Conservation (phyloP, 2,329 filamentous ascomycete genomes). For the Botrytis deweyae region DNA sequence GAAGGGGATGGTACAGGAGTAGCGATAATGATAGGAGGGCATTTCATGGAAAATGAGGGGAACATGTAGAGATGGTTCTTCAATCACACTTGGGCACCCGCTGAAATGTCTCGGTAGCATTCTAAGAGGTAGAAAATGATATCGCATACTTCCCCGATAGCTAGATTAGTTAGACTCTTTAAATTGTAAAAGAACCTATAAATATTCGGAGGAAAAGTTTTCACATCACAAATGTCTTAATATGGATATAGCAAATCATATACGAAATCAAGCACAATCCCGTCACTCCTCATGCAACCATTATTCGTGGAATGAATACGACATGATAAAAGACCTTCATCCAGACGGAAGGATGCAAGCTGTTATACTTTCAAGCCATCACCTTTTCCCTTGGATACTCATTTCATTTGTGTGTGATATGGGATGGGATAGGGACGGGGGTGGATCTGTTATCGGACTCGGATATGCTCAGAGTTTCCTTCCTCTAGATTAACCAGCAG, state of each 20-base stretch:
- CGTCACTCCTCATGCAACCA: conserved; percentile 15
- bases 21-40: conserved; percentile 18
- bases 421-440: background rate
- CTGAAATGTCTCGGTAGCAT: background rate
- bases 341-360: conserved; percentile 10
- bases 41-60: background rate
- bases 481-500: background rate
- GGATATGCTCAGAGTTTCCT: background rate
- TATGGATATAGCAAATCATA: conserved; percentile 11
- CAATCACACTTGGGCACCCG: conserved; percentile 15
- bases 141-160: background rate
- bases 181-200: background rate
- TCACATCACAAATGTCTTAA: conserved; percentile 4
- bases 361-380: background rate
- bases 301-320: conserved; percentile 14
- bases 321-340: conserved; percentile 7
- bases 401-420: background rate
- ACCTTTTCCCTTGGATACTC: background rate
- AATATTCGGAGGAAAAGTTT: background rate
- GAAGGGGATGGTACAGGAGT: background rate
- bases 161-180: background rate
- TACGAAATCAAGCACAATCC: conserved; percentile 13
- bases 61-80: background rate
- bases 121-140: background rate
- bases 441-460: background rate